Evolutionary conservation across 2,329 filamentous ascomycete species (phyloP).

Genomic region (Hypoxylon sp.): DNA sequence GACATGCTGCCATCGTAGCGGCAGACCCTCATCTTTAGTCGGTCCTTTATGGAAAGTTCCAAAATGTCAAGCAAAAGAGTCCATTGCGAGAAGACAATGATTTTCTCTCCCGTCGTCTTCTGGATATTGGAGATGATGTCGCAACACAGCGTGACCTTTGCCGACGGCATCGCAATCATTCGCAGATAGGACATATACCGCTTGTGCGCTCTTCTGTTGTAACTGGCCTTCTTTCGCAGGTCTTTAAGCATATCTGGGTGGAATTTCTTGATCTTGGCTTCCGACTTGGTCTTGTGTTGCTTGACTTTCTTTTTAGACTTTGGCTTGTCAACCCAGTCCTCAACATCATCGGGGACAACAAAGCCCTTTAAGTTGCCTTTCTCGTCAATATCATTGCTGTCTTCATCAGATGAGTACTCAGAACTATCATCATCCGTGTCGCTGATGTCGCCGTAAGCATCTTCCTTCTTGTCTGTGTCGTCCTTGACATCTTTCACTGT

Average conservation of each 20-base stretch:
- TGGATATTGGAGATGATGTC: conserved; percentile 70
- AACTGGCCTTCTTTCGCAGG: conserved; percentile 76
- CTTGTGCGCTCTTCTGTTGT: conserved; percentile 74
- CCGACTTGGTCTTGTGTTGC: conserved; percentile 55
- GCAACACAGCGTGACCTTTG: conserved; percentile 79
- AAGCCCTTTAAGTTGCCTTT: conserved; percentile 50
- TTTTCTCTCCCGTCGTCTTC: conserved; percentile 74
- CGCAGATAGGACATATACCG: conserved; percentile 79
- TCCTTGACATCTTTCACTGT: conserved; percentile 50
- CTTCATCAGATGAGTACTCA: conserved; percentile 51
- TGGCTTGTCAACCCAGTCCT: conserved; percentile 51
- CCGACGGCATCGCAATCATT: conserved; percentile 79
- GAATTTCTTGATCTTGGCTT: conserved; percentile 57
- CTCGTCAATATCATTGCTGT: conserved; percentile 53
- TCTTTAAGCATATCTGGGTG: conserved; percentile 56
- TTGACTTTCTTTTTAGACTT: conserved; percentile 52
- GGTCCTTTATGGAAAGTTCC: conserved; percentile 76
- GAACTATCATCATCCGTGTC: conserved; percentile 53
- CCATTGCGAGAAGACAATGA: conserved; percentile 86
- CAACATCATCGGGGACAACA: conserved; percentile 57
- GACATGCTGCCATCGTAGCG: conserved; percentile 86
- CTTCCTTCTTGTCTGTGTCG: conserved; percentile 50
- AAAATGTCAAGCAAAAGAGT: conserved; percentile 84
- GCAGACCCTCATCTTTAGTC: conserved; percentile 68
- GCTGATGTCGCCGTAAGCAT: conserved; percentile 48